Percentiles rank a stretch among this genome's conserved stretches.
Conservation (phyloP, 495 filamentous ascomycete species). For the Terfezia claveryi region DNA sequence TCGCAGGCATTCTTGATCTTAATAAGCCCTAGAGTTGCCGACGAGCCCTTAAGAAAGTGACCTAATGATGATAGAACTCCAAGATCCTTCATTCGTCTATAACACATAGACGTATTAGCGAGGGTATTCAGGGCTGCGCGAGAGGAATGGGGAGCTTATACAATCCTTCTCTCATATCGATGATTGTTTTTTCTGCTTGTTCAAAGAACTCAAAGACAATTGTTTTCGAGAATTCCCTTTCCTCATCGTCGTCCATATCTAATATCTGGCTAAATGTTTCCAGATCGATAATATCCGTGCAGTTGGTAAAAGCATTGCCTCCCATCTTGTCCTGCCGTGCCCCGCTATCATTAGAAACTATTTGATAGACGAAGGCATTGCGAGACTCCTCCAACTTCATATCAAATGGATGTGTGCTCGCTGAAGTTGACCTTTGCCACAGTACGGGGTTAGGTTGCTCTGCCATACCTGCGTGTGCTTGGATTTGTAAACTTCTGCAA, state of each 20-base stretch:
- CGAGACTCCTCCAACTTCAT: not conserved
- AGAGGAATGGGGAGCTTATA: conserved; percentile 28
- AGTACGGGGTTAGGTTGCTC: no score
- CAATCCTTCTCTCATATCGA: conserved; percentile 63
- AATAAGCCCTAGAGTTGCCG: conserved; percentile 75
- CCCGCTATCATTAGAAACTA: no score
- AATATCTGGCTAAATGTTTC: conserved; percentile 81
- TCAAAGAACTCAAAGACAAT: conserved; percentile 88
- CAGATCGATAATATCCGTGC: conserved; percentile 42
- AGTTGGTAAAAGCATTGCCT: no score
- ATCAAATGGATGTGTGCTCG: no score
- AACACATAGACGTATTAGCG: not conserved
- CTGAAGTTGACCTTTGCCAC: no score
- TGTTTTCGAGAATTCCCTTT: conserved; percentile 56
- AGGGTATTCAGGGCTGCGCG: conserved; percentile 1
- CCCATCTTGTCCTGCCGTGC: no score
- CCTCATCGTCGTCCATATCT: conserved; percentile 82
- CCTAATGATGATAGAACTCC: conserved; percentile 55
- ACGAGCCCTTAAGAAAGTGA: conserved; percentile 96
- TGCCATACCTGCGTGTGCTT: no score
- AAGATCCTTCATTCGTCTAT: conserved; percentile 43
- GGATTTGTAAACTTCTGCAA: no score
- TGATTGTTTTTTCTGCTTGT: conserved; percentile 69
- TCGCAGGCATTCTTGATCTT: conserved; percentile 89
- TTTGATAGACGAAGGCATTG: no score